These are phyloP conservation scores for Neofusicoccum cordaticola DNA, from an alignment of 2,329 filamentous ascomycete genomes.

Conservation along the genomic window DNA sequence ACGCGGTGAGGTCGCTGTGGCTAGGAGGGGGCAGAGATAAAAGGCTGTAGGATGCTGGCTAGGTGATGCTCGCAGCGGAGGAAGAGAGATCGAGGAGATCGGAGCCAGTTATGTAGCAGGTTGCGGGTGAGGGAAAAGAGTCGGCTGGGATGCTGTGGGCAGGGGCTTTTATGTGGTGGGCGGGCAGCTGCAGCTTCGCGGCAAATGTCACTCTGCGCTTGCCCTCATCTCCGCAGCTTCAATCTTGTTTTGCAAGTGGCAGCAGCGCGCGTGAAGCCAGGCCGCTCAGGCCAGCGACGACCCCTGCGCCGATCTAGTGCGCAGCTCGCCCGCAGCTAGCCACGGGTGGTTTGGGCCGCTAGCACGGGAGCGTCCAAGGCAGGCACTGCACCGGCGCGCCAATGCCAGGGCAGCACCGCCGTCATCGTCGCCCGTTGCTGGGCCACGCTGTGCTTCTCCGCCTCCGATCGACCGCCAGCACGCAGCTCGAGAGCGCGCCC, in stretches of 20 bases:
- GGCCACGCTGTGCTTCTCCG: not conserved
- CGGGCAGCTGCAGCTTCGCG: constrained; percentile 5
- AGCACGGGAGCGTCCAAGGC: constrained; percentile 12
- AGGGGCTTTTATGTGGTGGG: constrained; percentile 17
- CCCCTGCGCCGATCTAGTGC: constrained; percentile 15
- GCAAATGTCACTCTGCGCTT: constrained; percentile 20
- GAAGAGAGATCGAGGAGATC: not conserved
- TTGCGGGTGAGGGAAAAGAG: constrained; percentile 10
- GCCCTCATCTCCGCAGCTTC: constrained; percentile 5
- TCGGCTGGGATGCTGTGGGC: constrained; percentile 3
- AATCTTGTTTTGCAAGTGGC: constrained; percentile 16
- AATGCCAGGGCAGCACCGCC: not conserved
- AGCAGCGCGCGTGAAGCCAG: constrained; percentile 7
- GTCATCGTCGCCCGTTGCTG: constrained; percentile 3
- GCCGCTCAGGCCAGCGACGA: not conserved
- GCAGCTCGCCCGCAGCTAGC: not conserved
- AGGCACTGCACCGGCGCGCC: constrained; percentile 1
- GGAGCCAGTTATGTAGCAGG: constrained; percentile 18
- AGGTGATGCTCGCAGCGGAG: constrained; percentile 3
- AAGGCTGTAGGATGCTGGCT: constrained; percentile 8
- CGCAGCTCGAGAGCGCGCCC: not conserved
- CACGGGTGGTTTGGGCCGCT: not conserved
- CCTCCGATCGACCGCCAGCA: not conserved
- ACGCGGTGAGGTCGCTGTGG: not conserved
- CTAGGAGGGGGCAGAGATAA: not conserved